Evolutionary conservation across 1,284 basidiomycete species (phyloP), one percentile per base, ranked within the genome.

Genomic region (Leccinum fallax): DNA sequence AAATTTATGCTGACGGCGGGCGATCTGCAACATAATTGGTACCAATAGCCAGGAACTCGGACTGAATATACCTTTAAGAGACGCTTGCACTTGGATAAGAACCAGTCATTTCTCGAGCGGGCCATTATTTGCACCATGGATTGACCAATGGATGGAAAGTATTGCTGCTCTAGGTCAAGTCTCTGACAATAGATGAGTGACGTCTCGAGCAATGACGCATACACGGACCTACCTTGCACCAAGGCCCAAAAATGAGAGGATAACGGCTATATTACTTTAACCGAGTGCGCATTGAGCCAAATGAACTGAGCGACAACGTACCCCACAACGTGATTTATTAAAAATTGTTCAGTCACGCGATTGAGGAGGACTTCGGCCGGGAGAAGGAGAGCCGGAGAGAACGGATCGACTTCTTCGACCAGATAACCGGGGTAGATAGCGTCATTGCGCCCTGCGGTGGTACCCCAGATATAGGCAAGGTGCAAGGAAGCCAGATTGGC

Each of bases 211-310:
- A 43, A 38, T 34, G 34, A 56, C 61, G 68, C 62, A 63, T 62
- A 52, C 51, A 63, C 46, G 40, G 28, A 69, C 69, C 59, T 73
- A 88, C 89, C 77, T 83, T 79, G 68, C 80, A 79, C 84, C 85
- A 86, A 32, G 78, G 72, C 3, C 90, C 90, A 72, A 92, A 92
- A 60, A 91, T 83, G 26, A 90, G 77, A 16, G 90, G 90, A 75
- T 91, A 91, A 3, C 85, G 84, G 67, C 90, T 92, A 65, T 46
- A 51, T n/a, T 15, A 34, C 34, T 32, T 32, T 53, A 48, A 61
- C 63, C 59, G 61, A 64, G 59, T 61, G 38, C 34, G 64, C 61
- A 66, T 66, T 65, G 57, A 64, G 60, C 57, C 48, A 36, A 60
- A 53, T 38, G 7, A 52, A 51, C 59, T 61, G 59, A 46, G 46